Conservation (phyloP, 225 moss, liverwort and hornwort species). For the Antitrichia curtipendula region DNA sequence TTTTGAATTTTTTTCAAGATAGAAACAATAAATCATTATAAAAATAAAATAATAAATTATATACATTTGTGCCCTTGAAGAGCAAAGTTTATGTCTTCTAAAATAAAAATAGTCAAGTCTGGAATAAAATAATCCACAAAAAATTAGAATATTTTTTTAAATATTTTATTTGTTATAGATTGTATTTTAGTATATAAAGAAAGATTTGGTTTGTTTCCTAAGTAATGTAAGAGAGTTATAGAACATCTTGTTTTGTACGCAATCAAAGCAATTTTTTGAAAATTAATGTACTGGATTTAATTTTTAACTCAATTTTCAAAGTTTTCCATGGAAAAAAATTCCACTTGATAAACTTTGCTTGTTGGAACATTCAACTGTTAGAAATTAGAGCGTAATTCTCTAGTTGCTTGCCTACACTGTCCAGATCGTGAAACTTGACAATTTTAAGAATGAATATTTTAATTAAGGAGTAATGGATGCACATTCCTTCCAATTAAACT, state of each 20-base stretch:
- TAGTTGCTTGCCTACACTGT: rapidly evolving
- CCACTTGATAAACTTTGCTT: rapidly evolving
- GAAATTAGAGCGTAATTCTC: rapidly evolving
- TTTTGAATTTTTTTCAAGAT: not conserved
- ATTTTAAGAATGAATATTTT: not conserved
- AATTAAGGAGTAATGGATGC: not conserved
- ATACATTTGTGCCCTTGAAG: rapidly evolving
- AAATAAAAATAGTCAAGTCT: not conserved
- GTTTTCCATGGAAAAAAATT: not conserved
- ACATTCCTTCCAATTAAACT: not conserved
- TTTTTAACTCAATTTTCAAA: not conserved
- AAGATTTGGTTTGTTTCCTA: not conserved
- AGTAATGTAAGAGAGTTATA: not conserved
- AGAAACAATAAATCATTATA: not conserved
- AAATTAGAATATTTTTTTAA: too few species aligned
- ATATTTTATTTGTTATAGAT: not conserved
- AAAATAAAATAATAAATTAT: too few species aligned
- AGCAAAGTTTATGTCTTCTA: not conserved
- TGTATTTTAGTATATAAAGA: not conserved
- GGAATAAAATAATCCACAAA: not conserved
- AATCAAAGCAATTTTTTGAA: not conserved
- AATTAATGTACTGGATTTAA: rapidly evolving
- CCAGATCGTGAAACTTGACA: not conserved
- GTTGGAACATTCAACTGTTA: rapidly evolving
- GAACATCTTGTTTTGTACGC: not conserved